Conservation (phyloP, 2,329 filamentous ascomycete genomes). For the Thelonectria rubi region DNA sequence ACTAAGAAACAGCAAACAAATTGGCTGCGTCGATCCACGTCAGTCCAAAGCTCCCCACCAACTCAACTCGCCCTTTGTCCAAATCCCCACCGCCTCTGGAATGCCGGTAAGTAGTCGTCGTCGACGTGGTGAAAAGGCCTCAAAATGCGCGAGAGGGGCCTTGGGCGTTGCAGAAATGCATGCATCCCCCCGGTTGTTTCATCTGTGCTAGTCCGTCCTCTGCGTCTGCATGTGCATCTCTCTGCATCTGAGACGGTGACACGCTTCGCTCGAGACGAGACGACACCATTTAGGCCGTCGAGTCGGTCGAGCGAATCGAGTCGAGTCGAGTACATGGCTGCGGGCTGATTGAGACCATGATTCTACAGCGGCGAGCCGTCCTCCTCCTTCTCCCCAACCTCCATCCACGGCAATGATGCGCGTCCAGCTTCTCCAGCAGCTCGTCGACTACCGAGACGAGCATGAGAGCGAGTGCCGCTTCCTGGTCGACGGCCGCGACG, state of each 20-base stretch:
- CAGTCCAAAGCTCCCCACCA: neutral
- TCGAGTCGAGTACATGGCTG: neutral
- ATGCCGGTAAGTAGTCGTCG: neutral
- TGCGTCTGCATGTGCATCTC: neutral
- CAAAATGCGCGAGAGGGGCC: neutral
- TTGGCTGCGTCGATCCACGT: too few relatives aligned
- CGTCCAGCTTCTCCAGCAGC: slow-evolving; percentile 36
- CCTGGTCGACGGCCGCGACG: slow-evolving; percentile 46
- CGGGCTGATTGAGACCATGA: neutral
- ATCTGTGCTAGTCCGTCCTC: slow-evolving; percentile 1
- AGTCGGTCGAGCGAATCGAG: too few relatives aligned
- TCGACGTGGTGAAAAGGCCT: neutral
- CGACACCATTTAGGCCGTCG: too few relatives aligned
- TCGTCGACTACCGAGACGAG: slow-evolving; percentile 38
- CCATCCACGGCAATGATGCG: neutral
- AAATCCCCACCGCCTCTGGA: neutral
- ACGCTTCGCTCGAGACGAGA: slow-evolving; percentile 1
- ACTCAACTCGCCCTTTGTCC: too few relatives aligned
- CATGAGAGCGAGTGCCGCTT: slow-evolving; percentile 49
- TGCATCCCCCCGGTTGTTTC: slow-evolving; percentile 13
- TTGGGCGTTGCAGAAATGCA: neutral
- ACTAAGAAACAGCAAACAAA: too few relatives aligned
- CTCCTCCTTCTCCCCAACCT: neutral
- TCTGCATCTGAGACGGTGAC: slow-evolving; percentile 1
- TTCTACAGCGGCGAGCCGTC: neutral